A percentile compares a stretch with the other conserved stretches of the same genome.
These are phyloP conservation scores for Trichophyton verrucosum DNA, from an alignment of 2,329 filamentous ascomycete species.

Conservation along the genomic window DNA sequence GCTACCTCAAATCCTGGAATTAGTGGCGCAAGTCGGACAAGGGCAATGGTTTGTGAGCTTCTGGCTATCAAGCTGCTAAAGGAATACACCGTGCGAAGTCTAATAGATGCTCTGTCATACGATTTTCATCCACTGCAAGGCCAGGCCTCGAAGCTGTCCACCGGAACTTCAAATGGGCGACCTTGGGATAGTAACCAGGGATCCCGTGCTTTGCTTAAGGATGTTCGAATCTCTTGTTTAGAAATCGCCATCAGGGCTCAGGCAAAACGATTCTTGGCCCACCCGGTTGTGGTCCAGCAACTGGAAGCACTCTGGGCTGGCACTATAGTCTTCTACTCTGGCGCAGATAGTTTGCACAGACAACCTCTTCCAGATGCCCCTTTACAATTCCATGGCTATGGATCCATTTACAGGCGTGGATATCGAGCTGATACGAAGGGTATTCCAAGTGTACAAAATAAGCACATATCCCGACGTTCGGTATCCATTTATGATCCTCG, in stretches of 20 bases:
- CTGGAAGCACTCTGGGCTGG: conserved; percentile 97
- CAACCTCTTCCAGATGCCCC: conserved; percentile 31
- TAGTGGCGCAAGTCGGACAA: conserved; percentile 68
- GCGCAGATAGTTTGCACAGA: conserved; percentile 72
- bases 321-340: conserved; percentile 85
- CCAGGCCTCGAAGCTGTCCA: conserved; percentile 41
- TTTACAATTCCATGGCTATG: conserved; percentile 16
- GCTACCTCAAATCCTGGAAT: conserved; percentile 69
- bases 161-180: conserved; percentile 23
- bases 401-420: conserved; percentile 6
- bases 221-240: conserved; percentile 73
- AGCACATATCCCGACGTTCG: conserved; percentile 44
- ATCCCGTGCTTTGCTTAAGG: conserved; percentile 41
- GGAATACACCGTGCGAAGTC: conserved; percentile 76
- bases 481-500: conserved; percentile 82
- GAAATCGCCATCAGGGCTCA: conserved; percentile 89
- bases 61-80: conserved; percentile 79
- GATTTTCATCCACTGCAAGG: conserved; percentile 91
- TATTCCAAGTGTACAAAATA: conserved; percentile 13
- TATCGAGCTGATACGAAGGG: neutral
- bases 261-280: conserved; percentile 82
- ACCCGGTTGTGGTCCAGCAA: conserved; percentile 84
- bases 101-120: conserved; percentile 89
- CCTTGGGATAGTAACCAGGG: conserved; percentile 26
- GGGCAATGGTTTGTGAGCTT: conserved; percentile 80